These are phyloP conservation scores for Penicillium bovifimosum DNA, from an alignment of 495 filamentous ascomycete species.

Conservation along the genomic window DNA sequence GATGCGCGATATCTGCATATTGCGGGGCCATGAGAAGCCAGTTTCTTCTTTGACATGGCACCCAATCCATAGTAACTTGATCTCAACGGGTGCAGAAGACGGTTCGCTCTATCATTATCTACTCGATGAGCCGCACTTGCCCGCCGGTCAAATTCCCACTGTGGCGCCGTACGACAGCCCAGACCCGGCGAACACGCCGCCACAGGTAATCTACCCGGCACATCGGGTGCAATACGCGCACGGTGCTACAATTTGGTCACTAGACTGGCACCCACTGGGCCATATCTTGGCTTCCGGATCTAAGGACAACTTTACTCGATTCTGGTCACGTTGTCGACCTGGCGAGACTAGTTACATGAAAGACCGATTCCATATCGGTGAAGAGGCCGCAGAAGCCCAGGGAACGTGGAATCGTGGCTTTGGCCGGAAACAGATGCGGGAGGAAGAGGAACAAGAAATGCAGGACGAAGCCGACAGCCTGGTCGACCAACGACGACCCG, in stretches of 20 bases:
- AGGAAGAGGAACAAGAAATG: conserved; percentile 87
- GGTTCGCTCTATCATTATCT: conserved; percentile 89
- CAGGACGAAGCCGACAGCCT: conserved; percentile 90
- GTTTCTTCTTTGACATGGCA: conserved; percentile 92
- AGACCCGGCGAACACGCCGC: conserved; percentile 68
- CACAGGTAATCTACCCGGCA: conserved; percentile 83
- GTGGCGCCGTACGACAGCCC: conserved; percentile 77
- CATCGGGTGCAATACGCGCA: conserved; percentile 83
- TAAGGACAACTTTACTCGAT: conserved; percentile 92
- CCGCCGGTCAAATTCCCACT: conserved; percentile 57
- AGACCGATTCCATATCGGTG: conserved; percentile 91
- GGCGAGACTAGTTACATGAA: conserved; percentile 78
- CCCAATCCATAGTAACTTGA: conserved; percentile 77
- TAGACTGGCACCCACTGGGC: conserved; percentile 95
- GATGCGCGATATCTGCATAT: conserved; percentile 93
- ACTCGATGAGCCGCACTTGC: conserved; percentile 83
- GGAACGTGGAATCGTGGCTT: conserved; percentile 86
- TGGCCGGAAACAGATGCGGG: conserved; percentile 70
- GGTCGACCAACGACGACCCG: conserved; percentile 80
- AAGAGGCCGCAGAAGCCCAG: conserved; percentile 85
- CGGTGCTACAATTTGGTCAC: conserved; percentile 89
- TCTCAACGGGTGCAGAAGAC: conserved; percentile 87
- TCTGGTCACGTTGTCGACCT: conserved; percentile 86
- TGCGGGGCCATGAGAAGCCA: conserved; percentile 91
- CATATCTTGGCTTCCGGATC: conserved; percentile 98